phyloP scores from a whole-genome alignment of 257 asterid genomes.

The Henckelia pumila region DNA sequence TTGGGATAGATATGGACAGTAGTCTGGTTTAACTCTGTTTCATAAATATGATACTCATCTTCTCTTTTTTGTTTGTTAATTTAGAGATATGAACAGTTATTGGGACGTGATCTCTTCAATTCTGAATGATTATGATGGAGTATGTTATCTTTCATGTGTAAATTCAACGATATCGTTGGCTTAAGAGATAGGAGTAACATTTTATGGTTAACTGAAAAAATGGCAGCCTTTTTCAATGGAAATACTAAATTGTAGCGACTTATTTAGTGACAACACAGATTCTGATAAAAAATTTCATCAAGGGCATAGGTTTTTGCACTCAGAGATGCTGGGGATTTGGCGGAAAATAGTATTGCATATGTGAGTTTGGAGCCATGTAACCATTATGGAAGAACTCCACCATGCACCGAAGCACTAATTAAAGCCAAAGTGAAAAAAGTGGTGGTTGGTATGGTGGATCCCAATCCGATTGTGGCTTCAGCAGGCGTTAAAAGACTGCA shows the following conservation, averaged over 20 bases:
- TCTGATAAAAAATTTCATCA: slow-evolving; percentile 11
- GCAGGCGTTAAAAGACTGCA: slow-evolving; percentile 64
- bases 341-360: slow-evolving; percentile 79
- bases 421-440: slow-evolving; percentile 74
- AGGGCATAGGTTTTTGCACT: slow-evolving; percentile 74
- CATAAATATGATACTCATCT: neutral
- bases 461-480: slow-evolving; percentile 85
- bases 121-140: neutral
- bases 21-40: neutral
- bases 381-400: slow-evolving; percentile 95
- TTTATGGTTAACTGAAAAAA: neutral
- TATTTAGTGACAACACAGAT: too few species aligned
- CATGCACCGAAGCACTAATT: slow-evolving; percentile 89
- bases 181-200: too few species aligned
- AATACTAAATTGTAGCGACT: too few species aligned
- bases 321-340: slow-evolving; percentile 82
- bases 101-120: neutral
- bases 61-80: too few species aligned
- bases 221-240: neutral
- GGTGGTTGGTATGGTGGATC: slow-evolving; percentile 95
- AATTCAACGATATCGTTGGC: neutral
- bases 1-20: neutral
- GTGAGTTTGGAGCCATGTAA: slow-evolving; percentile 96
- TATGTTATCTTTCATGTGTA: neutral
- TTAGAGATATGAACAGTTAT: neutral